These are phyloP conservation scores for Zangia roseola DNA, from an alignment of 768 basidiomycete genomes.

Conservation along the genomic window DNA sequence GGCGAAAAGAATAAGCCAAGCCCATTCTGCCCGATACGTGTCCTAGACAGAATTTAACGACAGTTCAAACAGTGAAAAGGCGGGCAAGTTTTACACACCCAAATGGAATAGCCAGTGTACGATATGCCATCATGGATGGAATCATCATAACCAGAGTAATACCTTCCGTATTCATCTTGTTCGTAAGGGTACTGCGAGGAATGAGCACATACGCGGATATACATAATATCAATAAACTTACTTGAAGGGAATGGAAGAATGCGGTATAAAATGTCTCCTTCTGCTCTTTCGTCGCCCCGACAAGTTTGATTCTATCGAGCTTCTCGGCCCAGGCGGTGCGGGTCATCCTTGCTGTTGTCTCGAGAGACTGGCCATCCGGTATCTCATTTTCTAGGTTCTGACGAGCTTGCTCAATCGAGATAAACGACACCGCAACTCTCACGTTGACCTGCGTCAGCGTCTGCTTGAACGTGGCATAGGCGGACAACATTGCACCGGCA, in stretches of 20 bases:
- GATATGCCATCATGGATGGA: conserved; percentile 61
- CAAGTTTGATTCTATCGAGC: conserved; percentile 48
- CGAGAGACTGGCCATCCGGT: conserved; percentile 45
- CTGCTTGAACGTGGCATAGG: conserved; percentile 46
- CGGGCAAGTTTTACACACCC: conserved; percentile 43
- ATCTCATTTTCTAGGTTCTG: conserved; percentile 50
- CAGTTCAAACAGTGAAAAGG: background rate
- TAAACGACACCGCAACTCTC: conserved; percentile 70
- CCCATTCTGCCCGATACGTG: conserved; percentile 77
- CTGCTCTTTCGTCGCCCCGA: conserved; percentile 47
- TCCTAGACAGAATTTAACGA: conserved; percentile 44
- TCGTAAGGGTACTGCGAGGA: conserved; percentile 69
- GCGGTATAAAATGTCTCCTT: conserved; percentile 58
- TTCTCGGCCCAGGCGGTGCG: conserved; percentile 59
- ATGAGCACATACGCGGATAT: background rate
- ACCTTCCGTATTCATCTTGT: conserved; percentile 59
- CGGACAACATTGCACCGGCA: conserved; percentile 48
- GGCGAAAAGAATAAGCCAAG: conserved; percentile 72
- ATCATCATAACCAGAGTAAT: conserved; percentile 80
- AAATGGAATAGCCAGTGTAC: conserved; percentile 80
- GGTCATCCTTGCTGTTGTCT: conserved; percentile 48
- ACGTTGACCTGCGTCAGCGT: conserved; percentile 43
- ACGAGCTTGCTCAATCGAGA: conserved; percentile 65
- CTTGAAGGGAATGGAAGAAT: conserved; percentile 62
- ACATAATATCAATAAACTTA: conserved; percentile 23